phyloP scores from a whole-genome alignment of 2,329 filamentous ascomycete species.

The Neopestalotiopsis sp. region DNA sequence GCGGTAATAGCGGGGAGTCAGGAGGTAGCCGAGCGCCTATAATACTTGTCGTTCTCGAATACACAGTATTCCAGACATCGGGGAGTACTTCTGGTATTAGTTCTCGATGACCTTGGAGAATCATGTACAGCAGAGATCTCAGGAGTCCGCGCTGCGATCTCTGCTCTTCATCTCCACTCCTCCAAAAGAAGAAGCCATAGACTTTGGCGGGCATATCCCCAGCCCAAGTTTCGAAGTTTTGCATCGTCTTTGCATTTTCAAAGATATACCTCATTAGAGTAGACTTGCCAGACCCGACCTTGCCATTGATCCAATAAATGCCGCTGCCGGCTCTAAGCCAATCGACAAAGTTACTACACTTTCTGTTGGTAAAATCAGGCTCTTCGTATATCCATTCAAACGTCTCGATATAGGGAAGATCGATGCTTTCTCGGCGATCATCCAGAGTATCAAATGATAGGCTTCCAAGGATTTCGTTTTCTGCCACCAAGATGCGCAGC shows the following conservation, averaged over 20 bases:
- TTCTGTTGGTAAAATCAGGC: neutral
- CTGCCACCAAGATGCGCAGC: neutral
- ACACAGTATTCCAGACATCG: neutral
- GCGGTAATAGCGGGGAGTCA: neutral
- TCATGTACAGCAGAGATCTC: conserved; percentile 3
- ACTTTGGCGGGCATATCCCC: conserved; percentile 13
- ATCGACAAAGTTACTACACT: neutral
- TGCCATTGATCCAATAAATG: conserved; percentile 21
- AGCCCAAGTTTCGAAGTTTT: conserved; percentile 8
- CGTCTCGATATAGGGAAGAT: neutral
- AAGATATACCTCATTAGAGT: conserved; percentile 19
- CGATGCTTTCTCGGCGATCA: neutral
- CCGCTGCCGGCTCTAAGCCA: neutral
- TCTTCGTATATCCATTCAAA: conserved; percentile 8
- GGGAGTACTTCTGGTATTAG: neutral
- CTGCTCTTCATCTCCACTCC: conserved; percentile 18
- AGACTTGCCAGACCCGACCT: conserved; percentile 21
- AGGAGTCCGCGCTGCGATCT: conserved; percentile 8
- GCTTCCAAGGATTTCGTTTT: neutral
- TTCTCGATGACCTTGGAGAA: conserved; percentile 7
- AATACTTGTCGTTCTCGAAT: neutral
- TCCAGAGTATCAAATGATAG: neutral
- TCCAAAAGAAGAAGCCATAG: conserved; percentile 10
- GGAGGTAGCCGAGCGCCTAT: neutral
- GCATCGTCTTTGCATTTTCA: neutral